These are phyloP conservation scores for Talinum fruticosum DNA, from an alignment of 148 eudicot genomes.

Conservation along the genomic window DNA sequence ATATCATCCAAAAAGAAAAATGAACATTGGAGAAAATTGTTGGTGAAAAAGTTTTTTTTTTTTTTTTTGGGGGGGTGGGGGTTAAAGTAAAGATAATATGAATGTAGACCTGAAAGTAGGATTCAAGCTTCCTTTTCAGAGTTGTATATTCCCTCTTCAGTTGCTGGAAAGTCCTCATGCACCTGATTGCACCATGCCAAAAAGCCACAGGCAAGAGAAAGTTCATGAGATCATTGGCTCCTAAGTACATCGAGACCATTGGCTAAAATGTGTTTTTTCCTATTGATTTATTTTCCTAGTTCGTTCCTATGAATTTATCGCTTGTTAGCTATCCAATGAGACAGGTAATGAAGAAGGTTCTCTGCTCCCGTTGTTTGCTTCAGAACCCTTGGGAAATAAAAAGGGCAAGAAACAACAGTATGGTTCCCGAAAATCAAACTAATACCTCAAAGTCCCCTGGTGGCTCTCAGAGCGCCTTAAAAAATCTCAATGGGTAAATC, in stretches of 20 bases:
- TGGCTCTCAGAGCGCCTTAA: not conserved
- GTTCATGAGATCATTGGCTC: not conserved
- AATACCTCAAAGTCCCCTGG: too few species aligned
- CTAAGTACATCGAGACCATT: not conserved
- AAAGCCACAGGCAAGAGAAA: conserved; percentile 5
- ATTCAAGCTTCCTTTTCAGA: conserved; percentile 73
- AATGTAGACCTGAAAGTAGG: conserved; percentile 71
- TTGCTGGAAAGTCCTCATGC: conserved; percentile 75
- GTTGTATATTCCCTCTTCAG: conserved; percentile 72
- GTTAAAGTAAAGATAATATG: conserved; percentile 1
- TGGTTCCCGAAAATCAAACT: too few species aligned
- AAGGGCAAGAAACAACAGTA: not conserved
- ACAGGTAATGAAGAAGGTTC: not conserved
- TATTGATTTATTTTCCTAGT: not conserved
- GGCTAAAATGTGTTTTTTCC: conserved; percentile 13
- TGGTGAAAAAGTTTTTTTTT: too few species aligned
- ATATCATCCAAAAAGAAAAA: not conserved
- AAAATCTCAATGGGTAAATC: not conserved
- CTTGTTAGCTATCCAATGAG: conserved; percentile 6
- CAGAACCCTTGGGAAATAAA: too few species aligned
- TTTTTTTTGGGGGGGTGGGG: too few species aligned
- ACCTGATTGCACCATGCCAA: conserved; percentile 34
- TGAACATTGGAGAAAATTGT: not conserved
- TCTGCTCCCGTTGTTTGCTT: not conserved
- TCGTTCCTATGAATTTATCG: not conserved